Conservation (phyloP, 768 basidiomycete species). For the Psilocybe cubensis region DNA sequence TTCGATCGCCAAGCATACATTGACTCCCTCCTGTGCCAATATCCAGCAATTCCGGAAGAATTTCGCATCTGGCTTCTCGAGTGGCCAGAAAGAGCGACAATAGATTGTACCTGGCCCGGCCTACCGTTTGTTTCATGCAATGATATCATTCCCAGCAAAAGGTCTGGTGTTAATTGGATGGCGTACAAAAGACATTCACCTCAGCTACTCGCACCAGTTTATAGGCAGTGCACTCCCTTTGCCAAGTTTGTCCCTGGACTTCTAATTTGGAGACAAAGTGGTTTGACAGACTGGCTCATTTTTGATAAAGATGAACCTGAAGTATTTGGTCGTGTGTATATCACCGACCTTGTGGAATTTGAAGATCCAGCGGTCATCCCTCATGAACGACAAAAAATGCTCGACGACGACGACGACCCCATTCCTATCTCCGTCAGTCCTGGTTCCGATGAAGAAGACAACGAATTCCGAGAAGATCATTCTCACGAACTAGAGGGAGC, state of each 20-base stretch:
- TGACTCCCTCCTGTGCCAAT: neutral
- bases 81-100: neutral
- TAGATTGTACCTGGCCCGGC: constrained; percentile 8
- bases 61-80: constrained; percentile 5
- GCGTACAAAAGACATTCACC: neutral
- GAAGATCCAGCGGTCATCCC: neutral
- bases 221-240: neutral
- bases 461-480: too few relatives aligned
- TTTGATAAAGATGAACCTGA: neutral
- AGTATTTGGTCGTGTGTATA: neutral
- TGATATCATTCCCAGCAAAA: neutral
- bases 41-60: constrained; percentile 5
- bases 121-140: neutral
- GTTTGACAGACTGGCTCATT: neutral
- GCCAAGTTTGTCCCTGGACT: constrained; percentile 1
- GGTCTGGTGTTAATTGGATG: neutral
- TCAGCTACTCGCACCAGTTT: neutral
- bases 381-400: neutral
- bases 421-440: too few relatives aligned
- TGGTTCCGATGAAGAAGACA: too few relatives aligned
- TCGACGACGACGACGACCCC: neutral
- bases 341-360: neutral
- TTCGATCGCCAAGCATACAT: neutral
- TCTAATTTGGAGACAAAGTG: neutral
- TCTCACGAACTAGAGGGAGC: too few relatives aligned